These are phyloP conservation scores for Pleodorina starrii DNA, from an alignment of 139 green algal genomes.

Conservation along the genomic window DNA sequence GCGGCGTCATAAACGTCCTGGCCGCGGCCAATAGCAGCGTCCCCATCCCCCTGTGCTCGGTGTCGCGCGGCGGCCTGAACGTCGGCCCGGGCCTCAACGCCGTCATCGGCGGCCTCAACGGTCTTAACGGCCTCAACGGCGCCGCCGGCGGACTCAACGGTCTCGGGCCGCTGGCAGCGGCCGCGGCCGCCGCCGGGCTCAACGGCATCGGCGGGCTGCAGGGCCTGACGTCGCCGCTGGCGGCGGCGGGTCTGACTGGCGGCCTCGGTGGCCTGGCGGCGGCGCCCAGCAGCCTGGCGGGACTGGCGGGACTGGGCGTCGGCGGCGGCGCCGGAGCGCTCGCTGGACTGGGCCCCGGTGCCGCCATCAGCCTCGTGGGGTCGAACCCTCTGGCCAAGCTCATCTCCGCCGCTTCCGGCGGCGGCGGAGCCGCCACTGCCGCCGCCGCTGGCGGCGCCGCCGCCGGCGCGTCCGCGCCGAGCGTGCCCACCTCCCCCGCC, in stretches of 20 bases:
- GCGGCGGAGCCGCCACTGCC: background rate
- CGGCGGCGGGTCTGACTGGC: background rate
- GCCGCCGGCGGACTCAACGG: background rate
- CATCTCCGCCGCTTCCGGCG: background rate
- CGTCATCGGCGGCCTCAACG: conserved; percentile 20
- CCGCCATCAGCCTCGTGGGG: background rate
- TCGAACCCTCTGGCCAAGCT: background rate
- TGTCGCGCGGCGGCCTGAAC: conserved; percentile 10
- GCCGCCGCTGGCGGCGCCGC: background rate
- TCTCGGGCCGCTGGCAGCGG: conserved; percentile 15
- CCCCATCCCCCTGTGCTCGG: background rate
- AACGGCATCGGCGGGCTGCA: conserved; percentile 12
- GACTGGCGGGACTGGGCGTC: background rate
- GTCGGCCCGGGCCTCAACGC: conserved; percentile 4
- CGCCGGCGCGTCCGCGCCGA: background rate
- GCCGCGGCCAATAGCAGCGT: background rate
- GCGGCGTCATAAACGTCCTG: background rate
- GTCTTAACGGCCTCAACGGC: conserved; percentile 14
- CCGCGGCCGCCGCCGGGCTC: background rate
- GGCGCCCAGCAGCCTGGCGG: background rate
- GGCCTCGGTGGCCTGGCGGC: conserved; percentile 2
- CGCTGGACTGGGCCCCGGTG: background rate
- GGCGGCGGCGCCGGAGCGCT: background rate
- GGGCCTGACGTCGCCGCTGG: background rate
- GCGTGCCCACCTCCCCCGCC: background rate